Conservation (phyloP, 202 grass and related monocot species). For the Eragrostis tef region DNA sequence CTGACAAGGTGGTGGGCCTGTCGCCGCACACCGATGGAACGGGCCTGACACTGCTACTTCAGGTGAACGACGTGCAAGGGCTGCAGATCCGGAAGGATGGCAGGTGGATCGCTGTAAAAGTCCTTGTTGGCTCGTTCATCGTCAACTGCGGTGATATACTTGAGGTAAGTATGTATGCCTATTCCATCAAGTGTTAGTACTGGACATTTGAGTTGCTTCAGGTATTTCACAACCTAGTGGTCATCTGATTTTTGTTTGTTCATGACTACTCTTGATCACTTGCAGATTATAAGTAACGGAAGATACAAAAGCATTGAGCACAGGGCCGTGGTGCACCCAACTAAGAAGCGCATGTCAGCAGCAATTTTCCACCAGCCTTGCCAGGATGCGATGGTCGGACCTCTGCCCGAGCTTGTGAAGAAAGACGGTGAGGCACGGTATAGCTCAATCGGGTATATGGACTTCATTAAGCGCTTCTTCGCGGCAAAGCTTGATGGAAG, state of each 20-base stretch:
- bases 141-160: conserved; percentile 66
- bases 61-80: conserved; percentile 64
- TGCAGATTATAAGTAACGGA: conserved; percentile 54
- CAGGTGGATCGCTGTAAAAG: conserved; percentile 48
- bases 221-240: neutral
- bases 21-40: conserved; percentile 59
- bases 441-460: conserved; percentile 11
- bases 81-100: conserved; percentile 65
- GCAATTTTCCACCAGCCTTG: conserved; percentile 37
- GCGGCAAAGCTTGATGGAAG: conserved; percentile 47
- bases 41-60: conserved; percentile 55
- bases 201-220: neutral
- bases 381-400: conserved; percentile 19
- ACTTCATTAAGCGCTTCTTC: conserved; percentile 41
- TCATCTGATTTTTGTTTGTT: neutral
- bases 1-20: conserved; percentile 64
- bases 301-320: conserved; percentile 51
- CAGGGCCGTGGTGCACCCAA: conserved; percentile 45
- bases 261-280: neutral
- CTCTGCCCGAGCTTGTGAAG: conserved; percentile 46
- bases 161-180: conserved; percentile 49
- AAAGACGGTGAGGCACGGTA: conserved; percentile 31
- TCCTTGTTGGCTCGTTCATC: conserved; percentile 47
- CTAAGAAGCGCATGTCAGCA: conserved; percentile 35
- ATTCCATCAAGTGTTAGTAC: neutral